These are phyloP conservation scores for Colletotrichum cordylinicola DNA, from an alignment of 2,329 filamentous ascomycete species.

Conservation along the genomic window DNA sequence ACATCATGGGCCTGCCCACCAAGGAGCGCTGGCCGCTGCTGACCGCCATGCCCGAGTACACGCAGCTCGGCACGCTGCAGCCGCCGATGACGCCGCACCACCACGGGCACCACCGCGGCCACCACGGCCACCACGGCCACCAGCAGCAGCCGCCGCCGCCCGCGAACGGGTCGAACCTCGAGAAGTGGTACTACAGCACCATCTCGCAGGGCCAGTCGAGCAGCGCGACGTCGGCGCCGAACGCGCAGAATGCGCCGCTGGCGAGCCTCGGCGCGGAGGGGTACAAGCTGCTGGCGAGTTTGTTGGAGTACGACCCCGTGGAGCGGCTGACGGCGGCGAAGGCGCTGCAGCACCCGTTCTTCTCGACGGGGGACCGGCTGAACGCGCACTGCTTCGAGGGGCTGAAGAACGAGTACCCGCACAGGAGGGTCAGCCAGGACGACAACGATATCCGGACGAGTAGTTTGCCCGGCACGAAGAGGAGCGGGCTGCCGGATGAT, in stretches of 20 bases:
- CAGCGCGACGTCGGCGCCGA: conserved; percentile 48
- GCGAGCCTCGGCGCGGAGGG: conserved; percentile 76
- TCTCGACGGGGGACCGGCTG: conserved; percentile 75
- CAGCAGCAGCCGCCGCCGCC: conserved; percentile 31
- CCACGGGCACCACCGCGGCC: conserved; percentile 40
- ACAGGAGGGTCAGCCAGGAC: conserved; percentile 88
- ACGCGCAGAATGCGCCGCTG: conserved; percentile 41
- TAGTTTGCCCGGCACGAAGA: conserved; percentile 89
- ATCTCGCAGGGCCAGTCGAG: conserved; percentile 64
- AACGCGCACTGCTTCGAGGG: conserved; percentile 91
- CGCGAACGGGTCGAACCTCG: conserved; percentile 58
- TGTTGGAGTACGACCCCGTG: conserved; percentile 92
- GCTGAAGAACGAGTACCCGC: conserved; percentile 85
- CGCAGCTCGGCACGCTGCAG: conserved; percentile 67
- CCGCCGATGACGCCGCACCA: conserved; percentile 53
- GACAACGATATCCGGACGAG: conserved; percentile 95
- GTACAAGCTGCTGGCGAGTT: conserved; percentile 78
- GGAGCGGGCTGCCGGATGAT: conserved; percentile 86
- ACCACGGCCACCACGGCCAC: conserved; percentile 40
- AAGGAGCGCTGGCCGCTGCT: conserved; percentile 90
- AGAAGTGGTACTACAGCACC: conserved; percentile 81
- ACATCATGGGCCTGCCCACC: conserved; percentile 89
- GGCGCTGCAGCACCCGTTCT: conserved; percentile 91
- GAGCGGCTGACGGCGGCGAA: conserved; percentile 87
- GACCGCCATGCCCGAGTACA: conserved; percentile 84